Evolutionary conservation across 306 rosid genomes (phyloP).

Genomic region (Vigna nakashimae): DNA sequence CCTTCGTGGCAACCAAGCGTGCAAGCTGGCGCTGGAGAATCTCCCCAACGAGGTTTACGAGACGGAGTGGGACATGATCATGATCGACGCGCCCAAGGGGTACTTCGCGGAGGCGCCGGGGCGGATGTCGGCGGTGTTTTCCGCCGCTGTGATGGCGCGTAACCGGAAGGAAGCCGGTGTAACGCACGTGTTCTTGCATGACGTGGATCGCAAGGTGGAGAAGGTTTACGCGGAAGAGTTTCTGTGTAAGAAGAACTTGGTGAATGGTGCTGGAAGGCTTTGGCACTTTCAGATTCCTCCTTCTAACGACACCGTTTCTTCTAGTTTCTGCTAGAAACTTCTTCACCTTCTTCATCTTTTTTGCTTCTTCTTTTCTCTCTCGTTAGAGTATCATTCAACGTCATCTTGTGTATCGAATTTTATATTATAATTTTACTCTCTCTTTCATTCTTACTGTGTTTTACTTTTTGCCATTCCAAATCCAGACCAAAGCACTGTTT

Average conservation of each 20-base stretch:
- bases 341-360: not conserved
- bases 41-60: slow-evolving; percentile 75
- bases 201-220: slow-evolving; percentile 89
- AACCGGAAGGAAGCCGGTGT: slow-evolving; percentile 68
- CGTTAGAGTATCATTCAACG: not conserved
- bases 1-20: slow-evolving; percentile 62
- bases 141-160: slow-evolving; percentile 93
- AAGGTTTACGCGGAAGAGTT: slow-evolving; percentile 78
- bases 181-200: slow-evolving; percentile 91
- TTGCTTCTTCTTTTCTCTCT: not conserved
- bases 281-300: slow-evolving; percentile 86
- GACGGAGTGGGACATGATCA: slow-evolving; percentile 87
- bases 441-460: not conserved
- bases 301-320: slow-evolving; percentile 23
- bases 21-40: slow-evolving; percentile 74
- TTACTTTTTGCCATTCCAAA: not conserved
- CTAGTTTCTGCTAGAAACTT: slow-evolving; percentile 54
- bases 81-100: slow-evolving; percentile 91
- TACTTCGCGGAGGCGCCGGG: slow-evolving; percentile 90
- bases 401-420: not conserved
- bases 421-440: not conserved
- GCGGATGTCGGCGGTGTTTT: slow-evolving; percentile 85
- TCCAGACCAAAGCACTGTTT: not conserved
- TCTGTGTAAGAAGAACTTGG: slow-evolving; percentile 67
- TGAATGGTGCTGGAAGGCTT: slow-evolving; percentile 68